Percentiles rank a stretch among this genome's conserved stretches.
Evolutionary conservation across 495 filamentous ascomycete species (phyloP).

Genomic region (Umbilicaria muhlenbergii): DNA sequence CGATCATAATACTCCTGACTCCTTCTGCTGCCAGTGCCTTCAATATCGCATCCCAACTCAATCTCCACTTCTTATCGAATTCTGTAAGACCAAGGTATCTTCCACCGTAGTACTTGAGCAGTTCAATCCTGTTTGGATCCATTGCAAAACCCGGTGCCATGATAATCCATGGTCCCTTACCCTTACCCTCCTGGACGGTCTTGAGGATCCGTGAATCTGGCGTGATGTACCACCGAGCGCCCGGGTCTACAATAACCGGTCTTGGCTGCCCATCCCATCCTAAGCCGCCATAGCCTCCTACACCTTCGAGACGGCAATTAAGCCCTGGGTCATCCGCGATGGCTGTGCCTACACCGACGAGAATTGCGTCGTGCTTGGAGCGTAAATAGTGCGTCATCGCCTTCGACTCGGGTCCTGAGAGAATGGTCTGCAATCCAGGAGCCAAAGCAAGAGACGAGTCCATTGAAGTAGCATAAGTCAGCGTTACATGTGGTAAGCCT

Average conservation of each 20-base stretch:
- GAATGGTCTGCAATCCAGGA: conserved; percentile 57
- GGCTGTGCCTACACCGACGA: conserved; percentile 72
- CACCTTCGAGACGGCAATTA: conserved; percentile 55
- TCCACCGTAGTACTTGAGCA: conserved; percentile 34
- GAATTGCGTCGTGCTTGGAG: conserved; percentile 65
- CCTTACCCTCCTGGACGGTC: conserved; percentile 47
- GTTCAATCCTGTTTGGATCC: conserved; percentile 26
- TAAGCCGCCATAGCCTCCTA: conserved; percentile 34
- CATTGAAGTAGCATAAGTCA: conserved; percentile 84
- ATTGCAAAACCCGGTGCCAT: conserved; percentile 34
- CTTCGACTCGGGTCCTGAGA: conserved; percentile 72
- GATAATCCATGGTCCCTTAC: conserved; percentile 58
- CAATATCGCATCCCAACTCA: conserved; percentile 50
- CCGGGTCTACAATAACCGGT: conserved; percentile 67
- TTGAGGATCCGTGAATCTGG: conserved; percentile 44
- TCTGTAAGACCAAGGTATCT: conserved; percentile 32
- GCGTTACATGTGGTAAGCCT: conserved; percentile 39
- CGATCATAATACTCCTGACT: conserved; percentile 71
- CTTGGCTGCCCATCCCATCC: conserved; percentile 49
- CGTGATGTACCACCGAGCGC: conserved; percentile 46
- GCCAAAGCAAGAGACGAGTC: conserved; percentile 62
- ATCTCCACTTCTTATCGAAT: conserved; percentile 31
- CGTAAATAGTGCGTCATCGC: conserved; percentile 86
- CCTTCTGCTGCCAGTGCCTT: conserved; percentile 38
- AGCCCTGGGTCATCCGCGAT: conserved; percentile 71